Base-by-base conservation (phyloP, 257 asterid species). In the Solanum commersonii region DNA sequence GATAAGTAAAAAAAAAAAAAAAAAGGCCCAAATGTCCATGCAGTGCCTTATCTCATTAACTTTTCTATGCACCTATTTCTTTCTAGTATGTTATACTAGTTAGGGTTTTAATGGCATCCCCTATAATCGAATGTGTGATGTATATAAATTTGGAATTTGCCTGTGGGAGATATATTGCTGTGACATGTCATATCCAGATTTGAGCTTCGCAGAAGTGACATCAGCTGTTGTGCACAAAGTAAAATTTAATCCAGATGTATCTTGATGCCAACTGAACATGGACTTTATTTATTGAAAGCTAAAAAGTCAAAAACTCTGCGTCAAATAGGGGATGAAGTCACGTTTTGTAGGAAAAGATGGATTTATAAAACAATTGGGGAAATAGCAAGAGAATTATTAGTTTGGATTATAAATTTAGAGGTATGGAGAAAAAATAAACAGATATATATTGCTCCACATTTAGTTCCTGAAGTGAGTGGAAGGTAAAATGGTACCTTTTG, bases 111-210 rank as follows among this genome's bases (percentile, higher is more conserved):
- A 91, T 78, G 99, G 98, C 35, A 93, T 91, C 81, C 95, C 99
- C n/a, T 96, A 96, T 89, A 95, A 96, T 46, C 88, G 98, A 82
- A 96, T 93, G 91, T 95, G 99, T 27, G 98, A 96, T 85, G 98
- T 96, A 25, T 96, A 96, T 88, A 96, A 98, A 86, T 96, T 95
- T 73, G 98, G 98, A 87, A 94, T 96, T 85, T 95, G 99, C 90
- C 92, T 96, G 20, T 95, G 99, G 99, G 97, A 96, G 93, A 95
- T 93, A 56, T 96, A 96, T 90, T 96, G 98, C 87, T 96, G 98
- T 87, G 97, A 96, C 88, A 93, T 93, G 98, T 98, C 99, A 25
- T 94, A 94, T 90, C 96, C 96, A 20, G 93, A 96, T 84, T 96
- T 94, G 86, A 95, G 98, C 90, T 93, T 96, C 94, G 91, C 96